Conservation (phyloP, 1,284 basidiomycete species). For the Cryptococcus sp. region DNA sequence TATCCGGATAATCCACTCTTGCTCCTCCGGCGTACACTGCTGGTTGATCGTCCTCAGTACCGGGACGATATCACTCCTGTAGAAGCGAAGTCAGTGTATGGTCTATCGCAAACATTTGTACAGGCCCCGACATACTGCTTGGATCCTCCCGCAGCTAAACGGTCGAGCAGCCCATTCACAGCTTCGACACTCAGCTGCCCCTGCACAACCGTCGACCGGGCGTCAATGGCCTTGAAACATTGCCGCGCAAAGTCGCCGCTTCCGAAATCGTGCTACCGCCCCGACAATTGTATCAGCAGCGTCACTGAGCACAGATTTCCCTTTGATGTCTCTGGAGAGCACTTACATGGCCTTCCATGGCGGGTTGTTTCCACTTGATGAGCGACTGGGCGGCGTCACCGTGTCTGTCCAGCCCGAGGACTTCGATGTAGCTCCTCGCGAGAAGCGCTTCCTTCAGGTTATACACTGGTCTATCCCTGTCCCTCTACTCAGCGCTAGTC, state of each 20-base stretch:
- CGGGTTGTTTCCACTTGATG: slow-evolving; percentile 83
- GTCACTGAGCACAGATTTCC: not conserved
- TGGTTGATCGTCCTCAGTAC: slow-evolving; percentile 74
- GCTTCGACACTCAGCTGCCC: slow-evolving; percentile 72
- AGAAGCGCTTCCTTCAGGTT: slow-evolving; percentile 87
- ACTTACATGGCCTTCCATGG: slow-evolving; percentile 35
- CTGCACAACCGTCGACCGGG: slow-evolving; percentile 75
- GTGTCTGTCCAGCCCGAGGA: slow-evolving; percentile 73
- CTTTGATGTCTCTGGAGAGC: not conserved
- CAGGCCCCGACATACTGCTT: slow-evolving; percentile 25
- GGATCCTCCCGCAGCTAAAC: slow-evolving; percentile 52
- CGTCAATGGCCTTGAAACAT: slow-evolving; percentile 75
- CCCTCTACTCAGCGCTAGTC: slow-evolving; percentile 60
- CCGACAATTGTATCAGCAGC: not conserved
- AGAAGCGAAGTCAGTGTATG: not conserved
- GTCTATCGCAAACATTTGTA: not conserved
- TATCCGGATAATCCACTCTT: slow-evolving; percentile 87
- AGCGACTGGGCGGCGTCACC: slow-evolving; percentile 75
- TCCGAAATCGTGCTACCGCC: slow-evolving; percentile 38
- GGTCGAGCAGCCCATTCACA: slow-evolving; percentile 72
- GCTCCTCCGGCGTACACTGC: slow-evolving; percentile 72
- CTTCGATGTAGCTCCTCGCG: slow-evolving; percentile 81
- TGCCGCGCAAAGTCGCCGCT: slow-evolving; percentile 79
- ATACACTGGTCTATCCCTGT: slow-evolving; percentile 82
- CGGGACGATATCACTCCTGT: slow-evolving; percentile 67